Conservation (phyloP, 768 basidiomycete genomes). For the Mycena crocata region DNA sequence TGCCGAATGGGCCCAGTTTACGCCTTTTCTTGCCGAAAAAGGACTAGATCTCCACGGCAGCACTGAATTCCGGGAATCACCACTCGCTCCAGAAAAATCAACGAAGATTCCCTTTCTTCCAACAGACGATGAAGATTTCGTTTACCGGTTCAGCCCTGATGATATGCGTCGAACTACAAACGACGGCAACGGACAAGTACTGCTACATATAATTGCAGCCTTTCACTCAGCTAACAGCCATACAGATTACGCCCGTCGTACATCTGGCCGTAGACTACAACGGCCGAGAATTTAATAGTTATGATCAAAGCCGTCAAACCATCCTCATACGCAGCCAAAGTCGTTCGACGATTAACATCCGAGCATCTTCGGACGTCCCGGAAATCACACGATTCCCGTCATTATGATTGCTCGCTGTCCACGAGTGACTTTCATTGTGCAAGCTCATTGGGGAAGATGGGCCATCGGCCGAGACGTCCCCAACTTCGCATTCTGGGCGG, state of each 20-base stretch:
- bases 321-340: background rate
- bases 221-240: background rate
- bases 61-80: background rate
- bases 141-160: background rate
- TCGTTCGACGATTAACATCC: background rate
- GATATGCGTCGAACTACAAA: background rate
- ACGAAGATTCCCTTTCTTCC: background rate
- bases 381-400: conserved; percentile 15
- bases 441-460: background rate
- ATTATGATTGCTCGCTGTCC: background rate
- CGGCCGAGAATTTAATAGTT: background rate
- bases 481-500: conserved; percentile 3
- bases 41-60: background rate
- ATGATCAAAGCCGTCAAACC: conserved; percentile 9
- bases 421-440: conserved; percentile 1
- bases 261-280: background rate
- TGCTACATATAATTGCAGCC: background rate
- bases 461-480: background rate
- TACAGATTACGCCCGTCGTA: background rate
- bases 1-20: background rate
- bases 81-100: background rate
- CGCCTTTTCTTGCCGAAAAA: background rate
- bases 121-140: background rate
- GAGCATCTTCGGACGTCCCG: background rate
- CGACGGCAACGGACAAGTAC: background rate